phyloP scores from a whole-genome alignment of 768 basidiomycete species.

The Termitomyces sp. region DNA sequence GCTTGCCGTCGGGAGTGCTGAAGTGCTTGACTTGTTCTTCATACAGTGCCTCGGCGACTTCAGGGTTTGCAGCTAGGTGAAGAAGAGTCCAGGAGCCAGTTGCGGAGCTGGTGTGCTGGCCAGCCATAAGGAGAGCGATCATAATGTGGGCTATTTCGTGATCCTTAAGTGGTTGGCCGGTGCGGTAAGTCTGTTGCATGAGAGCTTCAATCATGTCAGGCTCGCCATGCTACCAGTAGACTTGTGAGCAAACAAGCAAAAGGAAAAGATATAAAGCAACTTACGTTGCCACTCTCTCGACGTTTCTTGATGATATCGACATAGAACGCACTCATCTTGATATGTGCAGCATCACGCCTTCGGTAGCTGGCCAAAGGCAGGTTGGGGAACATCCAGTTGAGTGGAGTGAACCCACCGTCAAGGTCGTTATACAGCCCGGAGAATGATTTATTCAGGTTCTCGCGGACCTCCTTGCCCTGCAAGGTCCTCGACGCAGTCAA shows the following conservation, averaged over 20 bases:
- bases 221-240: constrained; percentile 43
- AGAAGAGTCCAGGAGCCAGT: constrained; percentile 89
- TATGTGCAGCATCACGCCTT: constrained; percentile 84
- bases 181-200: constrained; percentile 79
- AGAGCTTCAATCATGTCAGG: constrained; percentile 93
- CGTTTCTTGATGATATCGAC: constrained; percentile 81
- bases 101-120: constrained; percentile 96
- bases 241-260: constrained; percentile 5
- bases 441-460: constrained; percentile 75
- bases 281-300: constrained; percentile 46
- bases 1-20: constrained; percentile 72
- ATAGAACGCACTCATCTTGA: constrained; percentile 93
- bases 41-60: constrained; percentile 81
- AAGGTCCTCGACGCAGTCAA: constrained; percentile 91
- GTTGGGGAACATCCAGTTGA: constrained; percentile 95
- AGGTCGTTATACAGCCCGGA: constrained; percentile 84
- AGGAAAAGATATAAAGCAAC: constrained; percentile 20
- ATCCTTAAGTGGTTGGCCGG: constrained; percentile 74
- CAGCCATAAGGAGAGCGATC: constrained; percentile 99
- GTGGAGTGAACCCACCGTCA: constrained; percentile 93
- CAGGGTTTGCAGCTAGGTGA: constrained; percentile 75
- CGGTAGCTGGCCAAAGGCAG: constrained; percentile 90
- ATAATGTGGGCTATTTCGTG: constrained; percentile 97
- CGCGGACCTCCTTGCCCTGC: constrained; percentile 89
- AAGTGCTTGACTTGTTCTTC: constrained; percentile 87